Base-by-base conservation (phyloP, 345 rosid species). In the Aegle marmelos region DNA sequence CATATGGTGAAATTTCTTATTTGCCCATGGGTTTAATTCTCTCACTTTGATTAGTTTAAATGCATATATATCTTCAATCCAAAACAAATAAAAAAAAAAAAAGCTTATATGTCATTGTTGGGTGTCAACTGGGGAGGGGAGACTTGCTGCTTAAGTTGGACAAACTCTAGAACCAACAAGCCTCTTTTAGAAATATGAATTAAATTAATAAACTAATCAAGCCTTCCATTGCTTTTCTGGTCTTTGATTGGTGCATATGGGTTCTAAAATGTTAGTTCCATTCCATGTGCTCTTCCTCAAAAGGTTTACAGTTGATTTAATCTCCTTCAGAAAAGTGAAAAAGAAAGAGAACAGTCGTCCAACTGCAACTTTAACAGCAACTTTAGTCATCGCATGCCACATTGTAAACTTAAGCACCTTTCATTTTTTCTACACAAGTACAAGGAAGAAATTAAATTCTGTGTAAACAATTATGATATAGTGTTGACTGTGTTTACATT, bases 61-160 rank as follows among this genome's bases (percentile, higher is more conserved):
- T 45, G 50, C 14, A 11, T 39, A 1, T 45, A 45, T 13, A 13
- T 14, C 50, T 3, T 45, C 13, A 45, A 11, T 45, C 17, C 1
- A 11, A 45, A 45, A 45, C 11, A 45, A 45, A 9, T 9, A 0
- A 2, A 13, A 0, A 10, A 9, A 7, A 9, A 6, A 36, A n/a
- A n/a, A n/a, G n/a, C n/a, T n/a, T 34, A 5, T 34, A n/a, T 72
- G 7, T 22, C 63, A 30, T 41, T 73, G 41, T 14, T 28, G 62
- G 82, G 81, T 71, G 81, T 75, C 75, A 77, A 59, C 56, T 39
- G 73, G 76, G 69, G 78, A 41, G 30, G 74, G 78, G 61, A 70
- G 81, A 62, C 86, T 86, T 70, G 79, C 50, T 14, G 50, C 17
- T 71, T 33, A 84, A 78, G 89, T 63, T 74, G 80, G 27, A 54